These are phyloP conservation scores for Boletus patriciae DNA, from an alignment of 768 basidiomycete genomes.

Conservation along the genomic window DNA sequence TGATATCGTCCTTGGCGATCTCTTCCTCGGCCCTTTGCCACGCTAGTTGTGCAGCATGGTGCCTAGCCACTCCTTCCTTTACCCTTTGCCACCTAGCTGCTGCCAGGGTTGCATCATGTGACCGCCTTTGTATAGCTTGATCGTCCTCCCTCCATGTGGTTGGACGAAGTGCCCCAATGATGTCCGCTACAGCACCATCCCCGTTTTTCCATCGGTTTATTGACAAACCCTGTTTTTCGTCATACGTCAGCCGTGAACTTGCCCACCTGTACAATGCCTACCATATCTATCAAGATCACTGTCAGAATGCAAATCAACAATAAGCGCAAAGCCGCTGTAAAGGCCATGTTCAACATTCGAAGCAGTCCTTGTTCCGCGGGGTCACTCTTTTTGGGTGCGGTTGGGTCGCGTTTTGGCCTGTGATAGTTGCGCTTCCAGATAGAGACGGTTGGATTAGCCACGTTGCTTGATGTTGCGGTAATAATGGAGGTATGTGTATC, in stretches of 20 bases:
- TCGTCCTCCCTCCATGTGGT: too few species aligned
- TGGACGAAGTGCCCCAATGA: too few species aligned
- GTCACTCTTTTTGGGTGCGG: neutral
- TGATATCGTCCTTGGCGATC: too few species aligned
- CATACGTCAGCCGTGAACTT: neutral
- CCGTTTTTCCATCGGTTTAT: neutral
- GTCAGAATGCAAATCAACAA: neutral
- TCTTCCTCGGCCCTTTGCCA: too few species aligned
- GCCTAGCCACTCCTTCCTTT: too few species aligned
- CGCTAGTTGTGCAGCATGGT: too few species aligned
- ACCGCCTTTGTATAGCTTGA: too few species aligned
- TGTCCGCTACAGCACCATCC: too few species aligned
- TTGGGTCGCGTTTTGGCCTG: neutral
- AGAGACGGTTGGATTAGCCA: too few species aligned
- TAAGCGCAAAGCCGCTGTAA: neutral
- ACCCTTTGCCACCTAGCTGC: too few species aligned
- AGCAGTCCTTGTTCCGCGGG: neutral
- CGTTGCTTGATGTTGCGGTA: neutral
- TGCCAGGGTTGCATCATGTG: too few species aligned
- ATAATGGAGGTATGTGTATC: neutral
- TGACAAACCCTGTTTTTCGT: neutral
- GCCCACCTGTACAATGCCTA: neutral
- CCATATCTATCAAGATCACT: neutral
- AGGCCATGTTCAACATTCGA: neutral
- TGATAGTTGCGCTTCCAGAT: neutral